A percentile compares a stretch with the other conserved stretches of the same genome.
These are phyloP conservation scores for Ustilago crameri DNA, from an alignment of 1,284 basidiomycete species.

Conservation along the genomic window DNA sequence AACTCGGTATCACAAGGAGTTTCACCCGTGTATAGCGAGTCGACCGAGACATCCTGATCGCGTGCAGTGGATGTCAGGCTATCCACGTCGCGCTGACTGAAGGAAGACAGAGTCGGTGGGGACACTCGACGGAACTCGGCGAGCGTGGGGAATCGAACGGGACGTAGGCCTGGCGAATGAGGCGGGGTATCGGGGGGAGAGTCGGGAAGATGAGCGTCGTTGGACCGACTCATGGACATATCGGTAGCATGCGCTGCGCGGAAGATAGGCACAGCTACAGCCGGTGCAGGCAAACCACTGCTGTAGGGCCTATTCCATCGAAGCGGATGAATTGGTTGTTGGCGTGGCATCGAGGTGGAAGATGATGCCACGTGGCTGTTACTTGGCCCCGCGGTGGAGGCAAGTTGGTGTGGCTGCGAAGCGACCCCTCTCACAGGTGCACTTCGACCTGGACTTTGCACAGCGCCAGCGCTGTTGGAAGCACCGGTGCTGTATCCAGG, in stretches of 20 bases:
- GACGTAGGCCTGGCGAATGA: constrained; percentile 36
- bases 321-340: constrained; percentile 15
- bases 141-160: constrained; percentile 16
- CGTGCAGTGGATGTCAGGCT: background rate
- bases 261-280: constrained; percentile 47
- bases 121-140: constrained; percentile 15
- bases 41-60: constrained; percentile 14
- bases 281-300: constrained; percentile 47
- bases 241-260: constrained; percentile 21
- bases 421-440: constrained; percentile 62
- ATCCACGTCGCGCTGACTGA: background rate
- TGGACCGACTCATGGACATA: constrained; percentile 8
- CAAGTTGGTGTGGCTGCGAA: constrained; percentile 41
- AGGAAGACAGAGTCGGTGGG: constrained; percentile 4
- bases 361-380: background rate
- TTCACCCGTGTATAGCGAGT: constrained; percentile 35
- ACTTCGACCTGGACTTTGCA: constrained; percentile 56
- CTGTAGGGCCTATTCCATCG: constrained; percentile 41
- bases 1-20: constrained; percentile 43
- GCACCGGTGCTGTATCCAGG: constrained; percentile 34
- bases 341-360: background rate
- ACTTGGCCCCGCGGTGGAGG: background rate
- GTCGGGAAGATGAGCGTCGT: constrained; percentile 37
- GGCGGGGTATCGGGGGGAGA: constrained; percentile 55
- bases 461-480: constrained; percentile 4